These are phyloP conservation scores for Dendrobium nobile DNA, from an alignment of 106 monocot species.

Conservation along the genomic window DNA sequence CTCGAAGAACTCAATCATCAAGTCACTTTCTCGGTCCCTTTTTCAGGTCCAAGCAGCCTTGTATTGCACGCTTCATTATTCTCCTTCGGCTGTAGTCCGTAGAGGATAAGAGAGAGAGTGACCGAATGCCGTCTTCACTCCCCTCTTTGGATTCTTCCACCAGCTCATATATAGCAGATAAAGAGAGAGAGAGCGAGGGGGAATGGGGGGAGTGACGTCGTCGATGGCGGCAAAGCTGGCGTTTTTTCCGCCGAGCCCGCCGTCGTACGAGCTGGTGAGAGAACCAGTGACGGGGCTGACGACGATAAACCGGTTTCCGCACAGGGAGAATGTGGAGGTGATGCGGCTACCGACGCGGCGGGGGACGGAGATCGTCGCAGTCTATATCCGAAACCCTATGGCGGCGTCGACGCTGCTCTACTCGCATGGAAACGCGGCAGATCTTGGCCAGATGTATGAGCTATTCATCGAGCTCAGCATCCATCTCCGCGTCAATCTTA, in stretches of 20 bases:
- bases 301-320: slow-evolving; percentile 15
- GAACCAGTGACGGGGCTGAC: slow-evolving; percentile 7
- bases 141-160: neutral
- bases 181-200: neutral
- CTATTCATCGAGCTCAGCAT: slow-evolving; percentile 27
- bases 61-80: neutral
- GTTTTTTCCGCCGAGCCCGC: slow-evolving; percentile 29
- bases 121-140: neutral
- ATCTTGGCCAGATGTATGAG: slow-evolving; percentile 31
- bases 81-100: neutral
- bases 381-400: slow-evolving; percentile 26
- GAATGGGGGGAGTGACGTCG: slow-evolving; percentile 30
- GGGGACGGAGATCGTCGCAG: slow-evolving; percentile 24
- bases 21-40: slow-evolving; percentile 1
- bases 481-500: slow-evolving; percentile 26
- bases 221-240: slow-evolving; percentile 36
- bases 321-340: slow-evolving; percentile 32
- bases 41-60: neutral
- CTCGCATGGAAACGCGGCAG: slow-evolving; percentile 35
- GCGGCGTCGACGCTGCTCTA: slow-evolving; percentile 21
- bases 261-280: slow-evolving; percentile 20
- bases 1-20: neutral
- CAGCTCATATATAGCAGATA: neutral
- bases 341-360: slow-evolving; percentile 15
- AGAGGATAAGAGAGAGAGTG: neutral